Base-by-base conservation (phyloP, 2,329 filamentous ascomycete genomes). In the Fonsecaea monophora region DNA sequence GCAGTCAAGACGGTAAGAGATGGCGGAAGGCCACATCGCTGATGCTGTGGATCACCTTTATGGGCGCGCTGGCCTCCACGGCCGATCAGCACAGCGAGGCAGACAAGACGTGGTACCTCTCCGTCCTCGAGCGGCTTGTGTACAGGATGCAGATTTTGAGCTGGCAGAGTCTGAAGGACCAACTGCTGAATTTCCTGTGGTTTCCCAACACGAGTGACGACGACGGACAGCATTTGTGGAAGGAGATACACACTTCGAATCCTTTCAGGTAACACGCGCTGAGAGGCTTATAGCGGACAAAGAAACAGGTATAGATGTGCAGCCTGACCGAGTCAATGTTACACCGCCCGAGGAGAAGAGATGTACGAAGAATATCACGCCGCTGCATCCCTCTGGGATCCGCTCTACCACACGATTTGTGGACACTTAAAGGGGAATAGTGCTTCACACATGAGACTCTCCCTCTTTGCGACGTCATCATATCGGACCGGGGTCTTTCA, bases 31-130 rank as follows among this genome's bases (percentile, higher is more conserved):
- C 42, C n/a, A 18, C 60, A 8, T 70, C 69, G 34, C 66, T 74
- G 18, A 67, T 80, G 2, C 59, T 80, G 9, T 81, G 79, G 79
- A 70, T 77, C 6, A 66, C 79, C 7, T 72, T 73, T 0, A 71
- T 81, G 4, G 78, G 78, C 2, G 78, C 76, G 5, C 78, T 81
- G 25, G 77, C 78, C 1, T 48, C 70, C 68, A 1, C 68, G 53
- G 59, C 71, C 0, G 71, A 77, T 21, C 73, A 76, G 9, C 54
- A 21, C 9, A 61, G 42, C 34, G 18, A 61, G 32, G 42, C 48
- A 13, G 48, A 53, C 4, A 61, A 61, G 30, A 34, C 70, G 1
- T 81, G 76, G 75, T 81, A 76, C 58, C 73, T 75, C 8, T 35
- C 32, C 5, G 65, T 60, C 10, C 65, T 67, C 18, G 66, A 68